phyloP scores from a whole-genome alignment of 116 monocot species.

The Dioscorea cayenensis region DNA sequence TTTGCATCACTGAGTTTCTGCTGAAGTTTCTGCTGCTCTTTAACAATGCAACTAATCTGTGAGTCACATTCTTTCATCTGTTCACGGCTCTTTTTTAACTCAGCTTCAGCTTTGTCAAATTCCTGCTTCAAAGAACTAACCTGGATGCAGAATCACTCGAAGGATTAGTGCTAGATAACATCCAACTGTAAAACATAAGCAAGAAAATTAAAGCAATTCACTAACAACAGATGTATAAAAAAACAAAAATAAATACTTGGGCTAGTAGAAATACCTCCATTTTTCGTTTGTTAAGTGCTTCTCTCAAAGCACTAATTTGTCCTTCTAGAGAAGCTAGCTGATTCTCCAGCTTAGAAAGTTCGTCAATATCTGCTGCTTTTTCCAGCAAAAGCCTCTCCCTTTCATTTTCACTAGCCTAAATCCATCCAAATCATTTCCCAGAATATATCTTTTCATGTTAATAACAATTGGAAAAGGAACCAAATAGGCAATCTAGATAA shows the following conservation, averaged over 20 bases:
- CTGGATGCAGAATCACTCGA: conserved; percentile 21
- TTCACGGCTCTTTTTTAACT: conserved; percentile 52
- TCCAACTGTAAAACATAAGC: not conserved
- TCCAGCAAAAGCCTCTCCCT: conserved; percentile 85
- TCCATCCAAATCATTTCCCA: conserved; percentile 2
- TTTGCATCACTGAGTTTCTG: conserved; percentile 70
- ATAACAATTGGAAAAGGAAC: not conserved
- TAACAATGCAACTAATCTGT: conserved; percentile 55
- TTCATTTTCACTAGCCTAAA: conserved; percentile 72
- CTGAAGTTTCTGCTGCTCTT: conserved; percentile 84
- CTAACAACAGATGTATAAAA: not conserved
- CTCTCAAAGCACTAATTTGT: conserved; percentile 48
- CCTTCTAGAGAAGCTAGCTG: conserved; percentile 49
- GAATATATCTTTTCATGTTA: not conserved
- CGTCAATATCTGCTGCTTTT: conserved; percentile 76
- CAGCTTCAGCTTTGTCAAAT: conserved; percentile 59
- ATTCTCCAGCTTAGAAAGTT: conserved; percentile 60
- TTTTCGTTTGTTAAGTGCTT: conserved; percentile 58
- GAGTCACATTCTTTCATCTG: conserved; percentile 85
- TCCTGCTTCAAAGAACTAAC: conserved; percentile 56
- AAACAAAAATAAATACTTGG: not conserved
- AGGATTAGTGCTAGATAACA: not conserved
- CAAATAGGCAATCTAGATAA: not conserved
- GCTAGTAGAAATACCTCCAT: conserved; percentile 30
- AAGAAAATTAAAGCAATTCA: not conserved